phyloP scores from a whole-genome alignment of 306 rosid species.

The Prunus mume region DNA sequence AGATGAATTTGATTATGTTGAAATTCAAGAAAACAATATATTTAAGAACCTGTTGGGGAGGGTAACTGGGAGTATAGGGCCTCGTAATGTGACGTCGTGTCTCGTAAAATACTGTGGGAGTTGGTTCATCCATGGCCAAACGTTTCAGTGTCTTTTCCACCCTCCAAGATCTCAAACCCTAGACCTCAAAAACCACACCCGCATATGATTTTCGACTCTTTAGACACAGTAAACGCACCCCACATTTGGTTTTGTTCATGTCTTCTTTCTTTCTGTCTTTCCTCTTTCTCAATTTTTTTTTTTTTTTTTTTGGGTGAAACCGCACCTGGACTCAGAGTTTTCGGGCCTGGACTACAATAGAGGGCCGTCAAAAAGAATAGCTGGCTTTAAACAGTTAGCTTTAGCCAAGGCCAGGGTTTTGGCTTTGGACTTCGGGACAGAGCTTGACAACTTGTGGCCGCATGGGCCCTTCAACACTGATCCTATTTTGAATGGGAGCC shows the following conservation, averaged over 20 bases:
- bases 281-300: too few species aligned
- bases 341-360: neutral
- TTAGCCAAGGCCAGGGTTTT: too few species aligned
- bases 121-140: conserved; percentile 47
- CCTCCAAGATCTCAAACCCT: conserved; percentile 34
- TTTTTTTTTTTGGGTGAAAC: neutral
- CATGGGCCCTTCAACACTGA: too few species aligned
- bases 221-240: neutral
- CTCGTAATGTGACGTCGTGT: conserved; percentile 70
- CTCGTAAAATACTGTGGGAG: conserved; percentile 53
- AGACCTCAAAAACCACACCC: conserved; percentile 25
- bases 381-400: neutral
- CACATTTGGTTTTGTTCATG: neutral
- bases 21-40: neutral
- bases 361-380: neutral
- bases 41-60: conserved; percentile 49
- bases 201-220: conserved; percentile 31
- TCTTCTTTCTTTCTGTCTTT: too few species aligned
- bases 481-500: too few species aligned
- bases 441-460: too few species aligned
- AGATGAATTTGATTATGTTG: neutral
- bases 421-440: too few species aligned
- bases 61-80: conserved; percentile 47
- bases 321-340: neutral
- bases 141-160: neutral